Conservation (phyloP, 345 rosid species). For the Hibiscus syriacus region DNA sequence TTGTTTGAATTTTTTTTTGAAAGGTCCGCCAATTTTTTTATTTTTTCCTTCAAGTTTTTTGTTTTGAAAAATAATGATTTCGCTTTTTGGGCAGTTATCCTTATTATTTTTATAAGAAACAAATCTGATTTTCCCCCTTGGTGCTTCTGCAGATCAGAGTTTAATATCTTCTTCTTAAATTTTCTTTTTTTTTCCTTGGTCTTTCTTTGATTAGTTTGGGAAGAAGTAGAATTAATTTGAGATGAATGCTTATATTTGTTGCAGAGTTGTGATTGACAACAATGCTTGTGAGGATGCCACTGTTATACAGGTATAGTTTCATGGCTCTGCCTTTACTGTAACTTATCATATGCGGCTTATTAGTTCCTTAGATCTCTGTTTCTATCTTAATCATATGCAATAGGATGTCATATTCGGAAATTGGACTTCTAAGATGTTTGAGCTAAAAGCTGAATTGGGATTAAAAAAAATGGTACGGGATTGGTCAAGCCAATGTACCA, state of each 20-base stretch:
- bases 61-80: constrained; percentile 1
- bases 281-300: constrained; percentile 60
- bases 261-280: constrained; percentile 84
- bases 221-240: neutral
- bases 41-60: constrained; percentile 2
- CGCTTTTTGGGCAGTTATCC: constrained; percentile 13
- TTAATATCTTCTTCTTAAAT: neutral
- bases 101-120: neutral
- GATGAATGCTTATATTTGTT: constrained; percentile 10
- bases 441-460: neutral
- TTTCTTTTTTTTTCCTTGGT: too few relatives aligned
- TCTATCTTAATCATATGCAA: neutral
- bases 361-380: constrained; percentile 2
- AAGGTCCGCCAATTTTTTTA: neutral
- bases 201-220: neutral
- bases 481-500: neutral
- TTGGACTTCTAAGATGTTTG: too few relatives aligned
- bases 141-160: neutral
- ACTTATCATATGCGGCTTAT: neutral
- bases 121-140: neutral
- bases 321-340: neutral
- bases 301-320: constrained; percentile 48
- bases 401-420: neutral
- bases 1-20: neutral
- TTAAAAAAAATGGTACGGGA: neutral